phyloP scores from a whole-genome alignment of 2,329 filamentous ascomycete species.

The Arthrobotrys sinensis region DNA sequence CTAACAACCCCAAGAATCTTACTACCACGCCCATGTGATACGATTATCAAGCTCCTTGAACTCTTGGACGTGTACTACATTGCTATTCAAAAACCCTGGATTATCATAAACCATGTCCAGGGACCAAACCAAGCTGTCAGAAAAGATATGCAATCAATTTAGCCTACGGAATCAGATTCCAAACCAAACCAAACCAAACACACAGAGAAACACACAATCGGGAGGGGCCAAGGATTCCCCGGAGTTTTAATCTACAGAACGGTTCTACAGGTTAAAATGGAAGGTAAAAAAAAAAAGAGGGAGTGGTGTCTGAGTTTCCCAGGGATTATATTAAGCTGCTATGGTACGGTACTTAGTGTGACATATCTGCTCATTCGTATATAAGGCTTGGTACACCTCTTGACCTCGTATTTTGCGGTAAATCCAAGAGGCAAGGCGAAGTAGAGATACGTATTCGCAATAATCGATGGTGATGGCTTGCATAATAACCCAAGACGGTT shows the following conservation, averaged over 20 bases:
- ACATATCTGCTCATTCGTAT: no score
- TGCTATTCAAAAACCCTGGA: neutral
- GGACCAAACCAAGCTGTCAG: constrained; percentile 26
- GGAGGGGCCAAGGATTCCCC: constrained; percentile 49
- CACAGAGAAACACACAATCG: neutral
- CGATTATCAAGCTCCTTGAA: neutral
- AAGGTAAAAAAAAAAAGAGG: neutral
- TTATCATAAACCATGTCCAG: neutral
- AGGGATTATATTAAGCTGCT: neutral
- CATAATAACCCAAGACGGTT: no score
- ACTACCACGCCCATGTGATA: constrained; percentile 6
- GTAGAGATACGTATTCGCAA: no score
- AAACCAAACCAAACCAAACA: neutral
- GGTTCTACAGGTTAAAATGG: neutral
- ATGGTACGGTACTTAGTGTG: no score
- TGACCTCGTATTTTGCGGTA: no score
- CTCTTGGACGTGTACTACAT: neutral
- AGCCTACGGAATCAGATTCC: constrained; percentile 39
- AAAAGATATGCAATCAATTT: constrained; percentile 17
- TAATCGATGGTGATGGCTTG: no score
- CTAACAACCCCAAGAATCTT: neutral
- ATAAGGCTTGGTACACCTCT: no score
- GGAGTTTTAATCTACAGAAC: constrained; percentile 41
- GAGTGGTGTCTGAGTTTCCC: constrained; percentile 9
- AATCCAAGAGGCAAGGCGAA: no score